phyloP scores from a whole-genome alignment of 2,329 filamentous ascomycete species.

The Arthrobotrys musiformis region DNA sequence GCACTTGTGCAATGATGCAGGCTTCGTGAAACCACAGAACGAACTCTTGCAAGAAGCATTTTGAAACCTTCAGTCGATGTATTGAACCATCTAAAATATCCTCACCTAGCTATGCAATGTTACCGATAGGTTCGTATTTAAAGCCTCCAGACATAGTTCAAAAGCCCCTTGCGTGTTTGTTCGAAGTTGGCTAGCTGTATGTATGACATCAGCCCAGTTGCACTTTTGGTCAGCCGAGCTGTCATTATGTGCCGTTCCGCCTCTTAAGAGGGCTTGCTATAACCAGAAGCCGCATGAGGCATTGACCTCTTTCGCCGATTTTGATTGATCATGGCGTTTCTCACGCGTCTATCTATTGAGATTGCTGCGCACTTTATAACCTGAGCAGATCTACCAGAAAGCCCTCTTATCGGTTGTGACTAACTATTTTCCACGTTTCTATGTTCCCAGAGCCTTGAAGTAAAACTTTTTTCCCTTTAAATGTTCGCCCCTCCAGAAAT shows the following conservation, averaged over 20 bases:
- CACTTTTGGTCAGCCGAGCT: conserved; percentile 12
- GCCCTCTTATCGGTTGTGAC: neutral
- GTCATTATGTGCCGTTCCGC: conserved; percentile 18
- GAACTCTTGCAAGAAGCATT: neutral
- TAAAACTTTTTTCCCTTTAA: neutral
- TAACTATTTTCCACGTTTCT: neutral
- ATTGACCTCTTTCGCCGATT: conserved; percentile 5
- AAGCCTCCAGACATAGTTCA: neutral
- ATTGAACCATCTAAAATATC: neutral
- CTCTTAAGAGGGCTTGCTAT: conserved; percentile 6
- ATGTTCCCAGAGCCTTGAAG: neutral
- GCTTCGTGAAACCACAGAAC: no score
- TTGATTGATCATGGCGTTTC: neutral
- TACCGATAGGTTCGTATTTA: neutral
- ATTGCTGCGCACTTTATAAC: no score
- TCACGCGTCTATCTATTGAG: conserved; percentile 2
- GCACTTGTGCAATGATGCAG: neutral
- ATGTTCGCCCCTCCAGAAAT: neutral
- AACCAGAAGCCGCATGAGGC: conserved; percentile 1
- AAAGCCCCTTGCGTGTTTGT: conserved; percentile 1
- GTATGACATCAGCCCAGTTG: conserved; percentile 11
- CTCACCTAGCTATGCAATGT: neutral
- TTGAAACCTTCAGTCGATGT: neutral
- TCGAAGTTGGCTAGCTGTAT: neutral
- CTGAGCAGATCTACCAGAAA: neutral